These are phyloP conservation scores for Russula abietina DNA, from an alignment of 768 basidiomycete genomes.

Conservation along the genomic window DNA sequence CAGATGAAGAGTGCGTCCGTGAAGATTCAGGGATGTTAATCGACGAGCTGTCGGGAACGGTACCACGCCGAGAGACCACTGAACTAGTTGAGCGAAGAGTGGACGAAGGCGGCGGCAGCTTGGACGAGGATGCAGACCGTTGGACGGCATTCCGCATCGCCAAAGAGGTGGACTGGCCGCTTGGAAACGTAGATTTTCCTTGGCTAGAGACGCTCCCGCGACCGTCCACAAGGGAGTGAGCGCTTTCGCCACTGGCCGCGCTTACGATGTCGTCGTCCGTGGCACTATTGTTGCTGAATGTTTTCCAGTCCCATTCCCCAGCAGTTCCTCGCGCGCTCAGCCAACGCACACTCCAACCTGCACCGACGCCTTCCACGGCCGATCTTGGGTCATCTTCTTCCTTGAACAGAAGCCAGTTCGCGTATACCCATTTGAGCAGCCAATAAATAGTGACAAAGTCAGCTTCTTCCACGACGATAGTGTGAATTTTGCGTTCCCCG, in stretches of 20 bases:
- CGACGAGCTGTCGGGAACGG: constrained; percentile 10
- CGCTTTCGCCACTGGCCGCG: constrained; percentile 48
- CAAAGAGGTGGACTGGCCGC: not conserved
- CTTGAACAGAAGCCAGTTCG: constrained; percentile 67
- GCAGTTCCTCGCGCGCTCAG: constrained; percentile 38
- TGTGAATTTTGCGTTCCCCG: constrained; percentile 54
- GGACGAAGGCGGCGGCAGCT: constrained; percentile 13
- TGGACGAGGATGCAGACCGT: constrained; percentile 11
- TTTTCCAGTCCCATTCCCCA: constrained; percentile 68
- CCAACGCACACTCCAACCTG: constrained; percentile 61
- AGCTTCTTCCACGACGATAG: constrained; percentile 69
- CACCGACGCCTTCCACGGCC: constrained; percentile 61
- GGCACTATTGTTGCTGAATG: constrained; percentile 38
- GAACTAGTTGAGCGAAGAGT: constrained; percentile 15
- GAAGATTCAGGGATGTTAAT: constrained; percentile 6
- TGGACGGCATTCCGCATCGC: constrained; percentile 7
- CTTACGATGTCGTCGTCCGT: constrained; percentile 42
- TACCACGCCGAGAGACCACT: constrained; percentile 11
- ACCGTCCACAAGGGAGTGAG: constrained; percentile 24
- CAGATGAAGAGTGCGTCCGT: constrained; percentile 13
- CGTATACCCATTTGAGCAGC: constrained; percentile 71
- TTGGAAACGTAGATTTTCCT: constrained; percentile 22
- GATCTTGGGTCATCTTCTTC: constrained; percentile 61
- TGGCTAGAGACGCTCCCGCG: constrained; percentile 20
- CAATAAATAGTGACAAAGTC: constrained; percentile 76